These are phyloP conservation scores for Calocybe cyanea DNA, from an alignment of 768 basidiomycete genomes.

Conservation along the genomic window DNA sequence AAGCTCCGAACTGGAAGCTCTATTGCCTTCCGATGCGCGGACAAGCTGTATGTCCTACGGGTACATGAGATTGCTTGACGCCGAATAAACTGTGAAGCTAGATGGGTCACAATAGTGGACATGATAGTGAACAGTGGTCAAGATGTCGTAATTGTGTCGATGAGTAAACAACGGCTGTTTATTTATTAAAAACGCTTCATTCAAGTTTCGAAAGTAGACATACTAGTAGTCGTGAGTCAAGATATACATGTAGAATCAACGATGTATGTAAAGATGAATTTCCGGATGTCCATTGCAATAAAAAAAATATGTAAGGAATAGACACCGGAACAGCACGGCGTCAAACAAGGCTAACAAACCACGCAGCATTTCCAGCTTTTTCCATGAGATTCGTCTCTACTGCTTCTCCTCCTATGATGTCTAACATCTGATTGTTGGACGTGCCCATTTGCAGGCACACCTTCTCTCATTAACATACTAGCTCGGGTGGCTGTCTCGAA, in stretches of 20 bases:
- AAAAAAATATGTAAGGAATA: no score
- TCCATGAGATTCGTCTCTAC: conserved; percentile 37
- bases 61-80: conserved; percentile 6
- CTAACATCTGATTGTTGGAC: conserved; percentile 31
- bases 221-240: no score
- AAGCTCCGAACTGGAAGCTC: conserved; percentile 15
- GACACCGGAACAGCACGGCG: no score
- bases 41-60: not conserved
- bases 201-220: no score
- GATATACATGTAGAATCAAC: conserved; percentile 21
- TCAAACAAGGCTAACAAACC: conserved; percentile 42
- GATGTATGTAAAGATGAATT: conserved; percentile 20
- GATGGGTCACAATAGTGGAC: not conserved
- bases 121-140: conserved; percentile 6
- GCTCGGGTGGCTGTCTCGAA: conserved; percentile 97
- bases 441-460: conserved; percentile 50
- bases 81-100: conserved; percentile 10
- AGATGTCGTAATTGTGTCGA: no score
- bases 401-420: conserved; percentile 54
- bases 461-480: conserved; percentile 93
- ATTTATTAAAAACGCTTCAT: no score
- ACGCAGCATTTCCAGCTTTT: conserved; percentile 70
- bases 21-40: not conserved
- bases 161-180: no score
- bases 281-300: conserved; percentile 22